A percentile compares a stretch with the other conserved stretches of the same genome.
These are phyloP conservation scores for Xylariaceae sp. DNA, from an alignment of 2,329 filamentous ascomycete genomes.

Conservation along the genomic window DNA sequence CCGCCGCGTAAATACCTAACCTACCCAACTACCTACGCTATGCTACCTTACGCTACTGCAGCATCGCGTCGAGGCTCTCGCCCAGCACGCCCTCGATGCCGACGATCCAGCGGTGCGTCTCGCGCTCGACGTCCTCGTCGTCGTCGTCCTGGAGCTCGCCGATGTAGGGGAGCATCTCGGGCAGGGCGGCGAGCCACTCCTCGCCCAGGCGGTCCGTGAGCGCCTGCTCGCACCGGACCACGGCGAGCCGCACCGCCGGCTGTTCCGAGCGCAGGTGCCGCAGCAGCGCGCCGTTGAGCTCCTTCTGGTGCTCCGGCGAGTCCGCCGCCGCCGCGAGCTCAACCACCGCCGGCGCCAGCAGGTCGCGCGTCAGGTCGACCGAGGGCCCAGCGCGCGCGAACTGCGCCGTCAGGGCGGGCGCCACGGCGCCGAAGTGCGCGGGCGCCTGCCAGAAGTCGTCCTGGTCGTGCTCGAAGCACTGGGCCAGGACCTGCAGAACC, in stretches of 20 bases:
- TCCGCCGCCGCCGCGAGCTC: conserved; percentile 75
- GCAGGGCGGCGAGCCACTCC: conserved; percentile 84
- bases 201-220: conserved; percentile 78
- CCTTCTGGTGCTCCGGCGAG: conserved; percentile 83
- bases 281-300: conserved; percentile 72
- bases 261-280: conserved; percentile 69
- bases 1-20: too few relatives aligned
- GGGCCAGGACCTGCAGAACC: conserved; percentile 63
- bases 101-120: conserved; percentile 84
- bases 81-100: conserved; percentile 84
- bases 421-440: conserved; percentile 70
- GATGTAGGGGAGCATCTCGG: conserved; percentile 95
- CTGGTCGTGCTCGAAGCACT: conserved; percentile 80
- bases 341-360: conserved; percentile 70
- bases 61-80: conserved; percentile 85
- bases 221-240: conserved; percentile 72
- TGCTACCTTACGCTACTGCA: conserved; percentile 71
- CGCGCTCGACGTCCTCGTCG: conserved; percentile 83
- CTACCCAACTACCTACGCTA: too few relatives aligned
- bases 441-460: conserved; percentile 96
- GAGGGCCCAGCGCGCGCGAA: conserved; percentile 39
- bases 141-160: conserved; percentile 95
- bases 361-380: conserved; percentile 37
- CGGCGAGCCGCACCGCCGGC: conserved; percentile 66
- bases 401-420: conserved; percentile 61